These are phyloP conservation scores for Myriosclerotinia duriaeana DNA, from an alignment of 2,329 filamentous ascomycete genomes.

Conservation along the genomic window DNA sequence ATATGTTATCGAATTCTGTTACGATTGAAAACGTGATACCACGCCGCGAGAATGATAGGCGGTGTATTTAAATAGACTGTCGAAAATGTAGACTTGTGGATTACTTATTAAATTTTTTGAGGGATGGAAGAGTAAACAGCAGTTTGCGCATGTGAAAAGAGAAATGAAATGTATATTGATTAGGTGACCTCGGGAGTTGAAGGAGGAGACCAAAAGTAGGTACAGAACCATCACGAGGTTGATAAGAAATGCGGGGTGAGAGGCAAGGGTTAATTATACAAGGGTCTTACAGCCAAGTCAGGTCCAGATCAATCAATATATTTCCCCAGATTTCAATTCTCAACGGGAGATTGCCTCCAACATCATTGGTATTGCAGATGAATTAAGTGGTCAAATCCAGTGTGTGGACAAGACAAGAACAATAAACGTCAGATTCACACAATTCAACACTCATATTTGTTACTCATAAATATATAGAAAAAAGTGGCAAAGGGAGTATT, in stretches of 20 bases:
- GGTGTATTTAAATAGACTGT: slow-evolving; percentile 8
- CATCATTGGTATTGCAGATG: neutral
- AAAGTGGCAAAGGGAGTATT: slow-evolving; percentile 26
- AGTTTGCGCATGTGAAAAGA: neutral
- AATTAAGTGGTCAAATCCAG: neutral
- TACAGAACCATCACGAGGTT: slow-evolving; percentile 18
- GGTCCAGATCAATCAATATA: neutral
- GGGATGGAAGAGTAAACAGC: neutral
- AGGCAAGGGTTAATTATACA: neutral
- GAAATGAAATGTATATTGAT: neutral
- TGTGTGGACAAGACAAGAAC: too few species aligned
- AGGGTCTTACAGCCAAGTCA: neutral
- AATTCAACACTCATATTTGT: slow-evolving; percentile 6
- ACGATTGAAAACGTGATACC: neutral
- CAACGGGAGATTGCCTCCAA: neutral
- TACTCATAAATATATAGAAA: neutral
- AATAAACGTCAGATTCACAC: neutral
- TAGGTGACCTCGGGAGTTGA: neutral
- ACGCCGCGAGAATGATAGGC: neutral
- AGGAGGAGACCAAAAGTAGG: neutral
- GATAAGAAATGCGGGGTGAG: slow-evolving; percentile 22
- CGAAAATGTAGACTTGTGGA: neutral
- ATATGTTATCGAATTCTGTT: neutral
- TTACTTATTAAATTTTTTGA: neutral
- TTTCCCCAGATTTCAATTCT: neutral